Evolutionary conservation across 805 yeast genomes (phyloP).

Genomic region (Huiozyma sinensis): DNA sequence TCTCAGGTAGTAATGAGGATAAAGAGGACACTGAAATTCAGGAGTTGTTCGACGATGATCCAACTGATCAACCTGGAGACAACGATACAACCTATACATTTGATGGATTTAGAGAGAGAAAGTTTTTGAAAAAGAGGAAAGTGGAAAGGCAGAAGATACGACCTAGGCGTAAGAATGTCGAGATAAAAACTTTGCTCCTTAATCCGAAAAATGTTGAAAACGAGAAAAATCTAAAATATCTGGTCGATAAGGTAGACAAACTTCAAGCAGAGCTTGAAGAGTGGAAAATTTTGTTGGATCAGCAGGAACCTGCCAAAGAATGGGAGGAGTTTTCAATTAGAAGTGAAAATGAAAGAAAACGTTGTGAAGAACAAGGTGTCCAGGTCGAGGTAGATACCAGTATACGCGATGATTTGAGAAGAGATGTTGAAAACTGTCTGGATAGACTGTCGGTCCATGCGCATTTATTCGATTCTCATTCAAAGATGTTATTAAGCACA

Average conservation of each 20-base stretch:
- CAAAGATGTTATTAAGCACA: constrained; percentile 12
- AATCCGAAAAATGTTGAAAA: constrained; percentile 25
- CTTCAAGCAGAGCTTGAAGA: constrained; percentile 18
- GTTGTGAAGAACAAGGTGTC: neutral
- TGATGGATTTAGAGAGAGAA: constrained; percentile 3
- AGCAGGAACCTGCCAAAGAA: constrained; percentile 10
- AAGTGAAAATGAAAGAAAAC: neutral
- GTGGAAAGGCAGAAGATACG: neutral
- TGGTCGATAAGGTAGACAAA: constrained; percentile 15
- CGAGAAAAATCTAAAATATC: constrained; percentile 15
- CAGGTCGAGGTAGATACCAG: neutral
- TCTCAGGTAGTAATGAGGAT: constrained; percentile 1
- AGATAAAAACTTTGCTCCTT: constrained; percentile 9
- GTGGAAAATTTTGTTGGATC: constrained; percentile 19
- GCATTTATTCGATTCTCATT: constrained; percentile 17
- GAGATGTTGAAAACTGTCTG: constrained; percentile 11
- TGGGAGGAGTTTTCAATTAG: constrained; percentile 6
- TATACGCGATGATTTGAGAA: constrained; percentile 2
- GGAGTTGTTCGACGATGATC: constrained; percentile 11
- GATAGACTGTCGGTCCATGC: constrained; percentile 15
- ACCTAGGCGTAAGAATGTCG: neutral
- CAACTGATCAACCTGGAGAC: constrained; percentile 4
- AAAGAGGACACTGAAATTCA: constrained; percentile 8
- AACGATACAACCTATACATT: constrained; percentile 5
- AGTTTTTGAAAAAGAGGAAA: neutral